A percentile compares a stretch with the other conserved stretches of the same genome.
Conservation (phyloP, 805 yeast genomes). For the Lipomyces japonicus region DNA sequence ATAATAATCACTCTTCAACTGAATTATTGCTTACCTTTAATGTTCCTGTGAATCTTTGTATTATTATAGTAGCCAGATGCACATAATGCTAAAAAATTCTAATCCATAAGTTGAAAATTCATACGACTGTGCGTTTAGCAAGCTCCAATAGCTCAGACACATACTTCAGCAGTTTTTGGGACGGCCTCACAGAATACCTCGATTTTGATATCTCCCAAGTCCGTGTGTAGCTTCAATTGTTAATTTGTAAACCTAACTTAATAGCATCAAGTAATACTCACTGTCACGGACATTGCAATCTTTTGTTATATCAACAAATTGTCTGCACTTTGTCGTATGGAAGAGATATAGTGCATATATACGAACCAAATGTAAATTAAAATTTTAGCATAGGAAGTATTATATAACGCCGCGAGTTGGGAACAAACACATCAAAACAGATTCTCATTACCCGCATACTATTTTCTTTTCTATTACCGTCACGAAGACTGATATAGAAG, state of each 20-base stretch:
- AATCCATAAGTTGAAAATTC: neutral
- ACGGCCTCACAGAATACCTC: constrained; percentile 42
- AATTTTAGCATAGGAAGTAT: too few relatives aligned
- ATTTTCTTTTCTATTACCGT: too few relatives aligned
- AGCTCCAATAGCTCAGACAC: too few relatives aligned
- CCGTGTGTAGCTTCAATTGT: constrained; percentile 39
- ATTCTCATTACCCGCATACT: too few relatives aligned
- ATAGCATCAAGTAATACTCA: constrained; percentile 15
- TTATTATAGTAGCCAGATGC: constrained; percentile 43
- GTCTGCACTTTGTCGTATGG: too few relatives aligned
- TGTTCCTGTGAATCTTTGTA: constrained; percentile 37
- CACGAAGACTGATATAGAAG: too few relatives aligned
- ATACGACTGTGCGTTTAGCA: too few relatives aligned
- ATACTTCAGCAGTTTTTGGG: constrained; percentile 42
- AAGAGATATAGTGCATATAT: too few relatives aligned
- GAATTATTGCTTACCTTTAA: constrained; percentile 45
- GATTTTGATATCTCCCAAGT: constrained; percentile 41
- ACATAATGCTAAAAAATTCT: constrained; percentile 47
- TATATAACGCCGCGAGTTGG: too few relatives aligned
- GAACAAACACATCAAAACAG: too few relatives aligned
- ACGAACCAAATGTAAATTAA: too few relatives aligned
- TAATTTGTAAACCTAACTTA: neutral
- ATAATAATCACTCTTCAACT: constrained; percentile 10
- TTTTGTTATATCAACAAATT: too few relatives aligned
- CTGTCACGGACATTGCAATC: constrained; percentile 29